Evolutionary conservation across 2,329 filamentous ascomycete species (phyloP), one percentile per base, ranked within the genome.

Genomic region (Apiospora aurea): DNA sequence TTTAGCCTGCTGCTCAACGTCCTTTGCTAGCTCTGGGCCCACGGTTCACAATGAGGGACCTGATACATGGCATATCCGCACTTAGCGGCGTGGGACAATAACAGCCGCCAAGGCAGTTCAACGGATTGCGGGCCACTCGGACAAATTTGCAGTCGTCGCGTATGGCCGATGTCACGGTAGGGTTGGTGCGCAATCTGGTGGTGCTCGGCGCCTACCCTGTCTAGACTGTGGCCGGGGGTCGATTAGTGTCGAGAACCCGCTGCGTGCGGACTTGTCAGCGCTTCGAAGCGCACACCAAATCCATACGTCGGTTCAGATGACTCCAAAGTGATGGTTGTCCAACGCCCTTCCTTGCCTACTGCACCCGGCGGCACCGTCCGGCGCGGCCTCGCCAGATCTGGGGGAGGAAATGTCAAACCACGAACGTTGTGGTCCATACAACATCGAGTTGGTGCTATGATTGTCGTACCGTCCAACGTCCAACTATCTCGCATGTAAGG

Each of bases 121-220:
- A 29, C 57, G 4, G 34, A 64, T 38, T 64, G 21, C 57, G 57
- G 57, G 29, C 41, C 57, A n/a, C 34, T n/a, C 34, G 57, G 57
- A n/a, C 57, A 41, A 64, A 41, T n/a, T 64, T 24, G 34, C 57
- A 24, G 34, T 18, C 34, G 5, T 41, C 34, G 2, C n/a, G 57
- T 41, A 64, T n/a, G 8, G 57, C 57, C 57, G 34, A 64, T 64
- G 57, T 64, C 4, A 41, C 57, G 18, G 57, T 7, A 41, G 57
- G 57, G 57, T 64, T 64, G 57, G 57, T 64, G 29, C 34, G 34
- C 57, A 64, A 64, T 24, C 34, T 64, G 57, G 57, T 64, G 57
- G 57, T 64, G 57, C 41, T 41, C 18, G 34, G 29, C 41, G 26
- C n/a, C 11, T 53, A 21, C 18, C 18, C 38, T 61, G 53, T 21